Evolutionary conservation across 169 alveolate species (phyloP), one percentile per base, ranked within the genome.

Genomic region (Hepatocystis sp.): DNA sequence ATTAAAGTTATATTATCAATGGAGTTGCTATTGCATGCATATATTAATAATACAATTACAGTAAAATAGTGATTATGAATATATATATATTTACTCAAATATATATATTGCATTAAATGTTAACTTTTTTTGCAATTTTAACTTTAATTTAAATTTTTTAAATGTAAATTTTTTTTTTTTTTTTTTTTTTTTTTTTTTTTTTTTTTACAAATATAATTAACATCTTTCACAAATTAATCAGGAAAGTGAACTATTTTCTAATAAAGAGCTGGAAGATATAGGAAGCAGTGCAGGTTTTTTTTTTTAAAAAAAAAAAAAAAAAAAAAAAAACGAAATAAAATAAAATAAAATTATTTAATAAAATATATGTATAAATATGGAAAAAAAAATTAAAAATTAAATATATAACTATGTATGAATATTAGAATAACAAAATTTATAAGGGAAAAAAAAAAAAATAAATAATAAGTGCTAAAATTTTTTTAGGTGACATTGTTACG

Each of bases 251-350:
- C 23, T 58, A 2, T 71, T 71, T 52, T 56, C 86, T 28, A 52
- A 56, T 65, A 71, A 28, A n/a, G 86, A 71, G 34, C 32, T 71
- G 58, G 76, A 71, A 39, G 58, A 71, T 51, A 71, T 71, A 58
- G 86, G 86, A 42, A 76, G 86, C 23, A 71, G 86, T 58, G 86
- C 86, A 71, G 86, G 86, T 71, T 40, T 44, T n/a, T n/a, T n/a
- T 36, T 8, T 11, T 53, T 28, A 53, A 53, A 52, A 67, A 52
- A 60, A 53, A 32, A 53, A 67, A 46, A 15, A 46, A 28, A 19
- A 27, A 49, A 17, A 66, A 4, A 46, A 27, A 17, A 11, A 51
- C 19, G 34, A 34, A 7, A 44, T 15, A 49, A 39, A 47, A 25
- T 23, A 13, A 34, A 15, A 27, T 25, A 28, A 42, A 67, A 7